phyloP scores from a whole-genome alignment of 495 filamentous ascomycete genomes.

The Aspergillus heteromorphus region DNA sequence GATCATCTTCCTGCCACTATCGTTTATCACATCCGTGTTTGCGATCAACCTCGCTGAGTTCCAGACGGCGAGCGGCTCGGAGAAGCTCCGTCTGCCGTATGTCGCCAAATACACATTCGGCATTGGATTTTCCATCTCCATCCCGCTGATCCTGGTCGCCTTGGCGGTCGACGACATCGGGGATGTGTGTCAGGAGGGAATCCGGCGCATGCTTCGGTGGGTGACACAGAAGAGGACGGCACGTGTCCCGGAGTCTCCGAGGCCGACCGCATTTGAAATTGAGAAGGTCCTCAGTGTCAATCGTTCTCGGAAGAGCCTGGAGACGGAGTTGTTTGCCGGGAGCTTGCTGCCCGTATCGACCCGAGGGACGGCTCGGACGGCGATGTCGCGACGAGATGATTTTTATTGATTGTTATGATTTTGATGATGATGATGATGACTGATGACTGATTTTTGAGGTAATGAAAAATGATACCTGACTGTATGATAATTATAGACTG shows the following conservation, averaged over 20 bases:
- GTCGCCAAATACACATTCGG: constrained; percentile 63
- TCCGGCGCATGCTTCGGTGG: constrained; percentile 24
- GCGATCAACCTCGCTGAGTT: constrained; percentile 60
- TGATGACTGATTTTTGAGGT: neutral
- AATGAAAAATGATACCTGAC: neutral
- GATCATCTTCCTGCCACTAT: constrained; percentile 61
- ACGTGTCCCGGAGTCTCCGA: neutral
- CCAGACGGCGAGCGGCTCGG: constrained; percentile 19
- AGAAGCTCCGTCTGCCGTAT: constrained; percentile 45
- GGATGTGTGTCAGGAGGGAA: constrained; percentile 27
- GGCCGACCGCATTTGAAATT: constrained; percentile 18
- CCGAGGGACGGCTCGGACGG: constrained; percentile 15
- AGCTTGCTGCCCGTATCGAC: constrained; percentile 33
- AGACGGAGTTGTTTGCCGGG: constrained; percentile 27
- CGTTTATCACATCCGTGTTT: constrained; percentile 64
- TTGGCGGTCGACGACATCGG: constrained; percentile 54
- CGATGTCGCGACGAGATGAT: constrained; percentile 1
- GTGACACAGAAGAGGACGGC: constrained; percentile 2
- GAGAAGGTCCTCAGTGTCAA: constrained; percentile 29
- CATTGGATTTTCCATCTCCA: constrained; percentile 60
- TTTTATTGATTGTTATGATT: constrained; percentile 5
- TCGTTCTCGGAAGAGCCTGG: constrained; percentile 24
- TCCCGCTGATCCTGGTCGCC: constrained; percentile 56
- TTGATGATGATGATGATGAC: neutral
- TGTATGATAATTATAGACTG: too few relatives aligned